Conservation (phyloP, 2,329 filamentous ascomycete species). For the Diaporthe eres region DNA sequence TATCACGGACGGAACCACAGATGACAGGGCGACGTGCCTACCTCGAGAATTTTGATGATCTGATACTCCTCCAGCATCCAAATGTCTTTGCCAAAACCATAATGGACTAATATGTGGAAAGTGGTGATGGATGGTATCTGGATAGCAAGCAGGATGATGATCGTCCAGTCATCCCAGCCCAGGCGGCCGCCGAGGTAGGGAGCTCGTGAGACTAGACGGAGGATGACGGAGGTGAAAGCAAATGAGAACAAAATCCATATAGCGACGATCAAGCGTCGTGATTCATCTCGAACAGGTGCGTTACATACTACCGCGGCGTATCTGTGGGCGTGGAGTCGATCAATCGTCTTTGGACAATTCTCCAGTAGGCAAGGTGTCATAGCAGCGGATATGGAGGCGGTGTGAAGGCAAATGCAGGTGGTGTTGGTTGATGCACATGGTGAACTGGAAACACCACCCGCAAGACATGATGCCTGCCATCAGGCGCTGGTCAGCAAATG, state of each 20-base stretch:
- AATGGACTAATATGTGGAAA: background rate
- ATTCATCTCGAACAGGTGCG: background rate
- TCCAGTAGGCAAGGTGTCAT: background rate
- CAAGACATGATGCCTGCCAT: background rate
- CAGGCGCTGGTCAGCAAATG: background rate
- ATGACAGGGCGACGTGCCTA: background rate
- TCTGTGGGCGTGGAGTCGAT: background rate
- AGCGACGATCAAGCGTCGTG: background rate
- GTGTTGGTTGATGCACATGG: background rate
- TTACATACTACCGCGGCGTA: background rate
- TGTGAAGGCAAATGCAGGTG: background rate
- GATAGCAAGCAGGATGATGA: background rate
- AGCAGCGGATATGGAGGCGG: background rate
- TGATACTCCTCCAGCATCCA: constrained; percentile 1
- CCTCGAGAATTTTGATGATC: background rate
- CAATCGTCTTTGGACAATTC: background rate
- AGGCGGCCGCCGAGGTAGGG: background rate
- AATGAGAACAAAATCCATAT: background rate
- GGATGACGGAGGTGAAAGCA: background rate
- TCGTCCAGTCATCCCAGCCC: background rate
- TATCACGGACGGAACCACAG: background rate
- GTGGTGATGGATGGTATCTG: background rate
- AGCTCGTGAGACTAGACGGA: background rate
- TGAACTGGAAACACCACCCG: background rate
- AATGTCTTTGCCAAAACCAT: background rate